These are phyloP conservation scores for Termitomyces sp. DNA, from an alignment of 768 basidiomycete species.

Conservation along the genomic window DNA sequence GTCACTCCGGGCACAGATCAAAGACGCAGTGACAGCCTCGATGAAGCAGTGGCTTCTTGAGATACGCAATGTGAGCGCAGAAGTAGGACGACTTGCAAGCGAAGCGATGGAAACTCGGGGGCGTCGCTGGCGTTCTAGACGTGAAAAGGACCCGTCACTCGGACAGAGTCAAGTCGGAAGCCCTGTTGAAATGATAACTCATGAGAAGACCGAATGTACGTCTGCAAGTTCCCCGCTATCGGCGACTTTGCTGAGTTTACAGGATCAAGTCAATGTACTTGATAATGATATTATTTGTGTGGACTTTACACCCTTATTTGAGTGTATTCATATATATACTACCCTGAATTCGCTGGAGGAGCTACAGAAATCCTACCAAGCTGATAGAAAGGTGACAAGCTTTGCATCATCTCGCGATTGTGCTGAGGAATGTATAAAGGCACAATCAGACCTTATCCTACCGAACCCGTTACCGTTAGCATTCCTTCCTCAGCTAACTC, in stretches of 20 bases:
- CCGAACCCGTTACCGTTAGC: constrained; percentile 63
- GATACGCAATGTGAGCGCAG: constrained; percentile 81
- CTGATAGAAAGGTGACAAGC: constrained; percentile 78
- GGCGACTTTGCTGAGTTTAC: constrained; percentile 6
- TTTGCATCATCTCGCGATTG: not conserved
- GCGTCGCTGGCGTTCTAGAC: constrained; percentile 74
- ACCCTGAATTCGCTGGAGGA: constrained; percentile 88
- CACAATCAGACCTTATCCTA: constrained; percentile 95
- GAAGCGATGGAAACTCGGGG: constrained; percentile 86
- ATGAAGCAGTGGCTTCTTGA: constrained; percentile 97
- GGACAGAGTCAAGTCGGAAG: constrained; percentile 79
- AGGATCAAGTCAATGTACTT: constrained; percentile 71
- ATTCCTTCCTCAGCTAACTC: constrained; percentile 70
- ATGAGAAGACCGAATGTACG: constrained; percentile 94
- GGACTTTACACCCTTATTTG: constrained; percentile 92
- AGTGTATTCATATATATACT: constrained; percentile 96
- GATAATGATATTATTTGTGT: constrained; percentile 85
- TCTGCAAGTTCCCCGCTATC: constrained; percentile 3
- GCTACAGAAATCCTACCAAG: constrained; percentile 88
- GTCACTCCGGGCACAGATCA: constrained; percentile 82
- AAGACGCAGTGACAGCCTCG: constrained; percentile 89
- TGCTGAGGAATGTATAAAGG: constrained; percentile 38
- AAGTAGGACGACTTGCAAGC: constrained; percentile 82
- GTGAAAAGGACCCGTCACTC: constrained; percentile 81
- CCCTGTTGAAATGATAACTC: constrained; percentile 86